A percentile compares a stretch with the other conserved stretches of the same genome.
Conservation (phyloP, 129 eudicot genomes). For the Flaveria sonorensis region DNA sequence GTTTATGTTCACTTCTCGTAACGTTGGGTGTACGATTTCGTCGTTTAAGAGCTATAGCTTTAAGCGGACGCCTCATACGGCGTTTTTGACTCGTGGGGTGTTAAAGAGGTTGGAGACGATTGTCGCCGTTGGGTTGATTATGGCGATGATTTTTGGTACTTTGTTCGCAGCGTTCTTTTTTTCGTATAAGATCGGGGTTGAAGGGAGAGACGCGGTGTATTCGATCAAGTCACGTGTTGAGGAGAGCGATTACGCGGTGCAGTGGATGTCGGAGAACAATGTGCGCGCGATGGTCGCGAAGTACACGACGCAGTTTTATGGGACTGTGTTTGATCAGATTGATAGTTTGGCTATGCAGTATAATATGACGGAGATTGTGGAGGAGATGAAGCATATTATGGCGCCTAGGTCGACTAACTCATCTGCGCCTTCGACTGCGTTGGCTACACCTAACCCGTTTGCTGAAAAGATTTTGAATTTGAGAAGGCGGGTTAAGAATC, state of each 20-base stretch:
- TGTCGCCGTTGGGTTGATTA: conserved; percentile 80
- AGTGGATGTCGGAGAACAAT: conserved; percentile 85
- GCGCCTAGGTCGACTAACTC: conserved; percentile 45
- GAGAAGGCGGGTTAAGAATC: conserved; percentile 59
- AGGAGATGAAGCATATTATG: conserved; percentile 76
- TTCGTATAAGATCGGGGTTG: conserved; percentile 81
- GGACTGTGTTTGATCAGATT: conserved; percentile 74
- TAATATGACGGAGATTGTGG: conserved; percentile 83
- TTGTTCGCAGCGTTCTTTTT: conserved; percentile 56
- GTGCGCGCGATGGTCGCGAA: conserved; percentile 68
- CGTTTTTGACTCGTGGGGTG: conserved; percentile 65
- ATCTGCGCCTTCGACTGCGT: conserved; percentile 50
- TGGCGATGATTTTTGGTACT: conserved; percentile 64
- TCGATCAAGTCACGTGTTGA: conserved; percentile 77
- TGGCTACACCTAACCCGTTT: conserved; percentile 59
- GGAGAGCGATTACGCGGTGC: conserved; percentile 71
- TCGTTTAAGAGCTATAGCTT: conserved; percentile 70
- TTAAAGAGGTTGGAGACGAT: conserved; percentile 68
- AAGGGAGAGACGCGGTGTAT: conserved; percentile 77
- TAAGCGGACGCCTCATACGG: conserved; percentile 39
- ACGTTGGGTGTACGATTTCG: conserved; percentile 59
- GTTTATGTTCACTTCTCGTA: conserved; percentile 56
- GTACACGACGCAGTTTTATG: conserved; percentile 65
- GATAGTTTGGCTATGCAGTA: conserved; percentile 80
- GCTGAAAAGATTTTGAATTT: conserved; percentile 68